Evolutionary conservation across 805 yeast species (phyloP), one percentile per base, ranked within the genome.

Genomic region (Candida boidinii): DNA sequence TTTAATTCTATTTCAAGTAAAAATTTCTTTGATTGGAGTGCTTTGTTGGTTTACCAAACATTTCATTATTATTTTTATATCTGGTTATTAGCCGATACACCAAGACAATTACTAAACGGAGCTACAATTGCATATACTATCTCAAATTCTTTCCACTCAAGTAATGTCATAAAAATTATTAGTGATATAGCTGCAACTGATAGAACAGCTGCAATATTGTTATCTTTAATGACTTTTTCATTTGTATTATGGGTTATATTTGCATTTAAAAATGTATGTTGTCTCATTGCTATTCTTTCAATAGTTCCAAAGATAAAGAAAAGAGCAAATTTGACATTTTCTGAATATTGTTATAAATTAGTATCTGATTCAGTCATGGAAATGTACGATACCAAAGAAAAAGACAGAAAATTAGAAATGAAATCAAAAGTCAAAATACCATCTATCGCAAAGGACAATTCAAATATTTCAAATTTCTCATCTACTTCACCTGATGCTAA

Each of bases 61-160:
- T 59, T 80, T 33, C 78, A 80, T 44, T 71, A 73, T 33, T 79
- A 74, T 42, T 45, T 81, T 11, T 60, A 73, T 28, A 64, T 62
- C 29, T 67, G 85, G 43, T 45, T 85, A 8, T 60, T 83, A 28
- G 87, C 94, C 0, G 95, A 86, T 44, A 68, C 87, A 13, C 96
- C 96, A 17, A 73, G 96, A 56, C 95, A 86, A 56, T 78, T 83
- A 2, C 71, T 86, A 40, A 86, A 86, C 49, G 81, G 87, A 18
- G 60, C 82, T 43, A 84, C 96, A 8, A 63, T 61, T 42, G 73
- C 73, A 35, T 74, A 70, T 24, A 60, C 75, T 1, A 60, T 65
- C 22, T 70, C 70, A 12, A 67, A 62, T 32, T 39, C 52, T 25
- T 60, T 63, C 39, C 62, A 66, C 33, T 44, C 51, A 12, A 39